Evolutionary conservation across 768 basidiomycete genomes (phyloP), one percentile per base, ranked within the genome.

Genomic region (Boletus rubroflammeus): DNA sequence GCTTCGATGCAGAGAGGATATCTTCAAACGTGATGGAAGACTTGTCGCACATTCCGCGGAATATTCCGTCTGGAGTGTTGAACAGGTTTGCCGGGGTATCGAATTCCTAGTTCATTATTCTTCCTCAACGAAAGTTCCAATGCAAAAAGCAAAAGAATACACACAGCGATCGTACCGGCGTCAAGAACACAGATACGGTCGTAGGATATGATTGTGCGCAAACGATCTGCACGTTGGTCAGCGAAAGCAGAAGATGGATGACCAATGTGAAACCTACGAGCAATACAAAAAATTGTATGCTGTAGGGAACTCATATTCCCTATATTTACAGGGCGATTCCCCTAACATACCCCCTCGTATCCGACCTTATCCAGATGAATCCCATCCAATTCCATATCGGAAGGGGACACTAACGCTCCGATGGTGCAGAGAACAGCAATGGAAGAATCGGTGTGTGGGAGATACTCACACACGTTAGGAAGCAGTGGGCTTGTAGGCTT

Each of bases 101-200:
- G 63, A 90, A 89, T 78, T 95, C 93, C 77, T 85, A 31, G 9
- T 39, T 47, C 11, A 42, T 53, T 47, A 23, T 4, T 19, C 45
- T 7, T 39, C 25, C 26, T 58, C n/a, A 50, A 6, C 17, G 45
- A 21, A 8, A 17, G 9, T 6, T 15, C 26, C 10, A 2, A 25
- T 32, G 9, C 2, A 51, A 35, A 41, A 34, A 44, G 17, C 35
- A 23, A 26, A 26, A 31, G 7, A 23, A 5, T 28, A 78, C 83
- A 61, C 59, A 85, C 85, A 51, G 82, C 85, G 52, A 94, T 87
- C 51, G 75, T 72, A 0, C 93, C 93, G 2, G 84, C 83, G 62
- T 91, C 86, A 67, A 96, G 82, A 17, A 95, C 93, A 61, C 91
- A 86, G 32, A 97, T 90, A 38, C 90, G 79, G 70, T 98, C 92